These are phyloP conservation scores for Claviceps quebecensis DNA, from an alignment of 2,329 filamentous ascomycete species.

Conservation along the genomic window DNA sequence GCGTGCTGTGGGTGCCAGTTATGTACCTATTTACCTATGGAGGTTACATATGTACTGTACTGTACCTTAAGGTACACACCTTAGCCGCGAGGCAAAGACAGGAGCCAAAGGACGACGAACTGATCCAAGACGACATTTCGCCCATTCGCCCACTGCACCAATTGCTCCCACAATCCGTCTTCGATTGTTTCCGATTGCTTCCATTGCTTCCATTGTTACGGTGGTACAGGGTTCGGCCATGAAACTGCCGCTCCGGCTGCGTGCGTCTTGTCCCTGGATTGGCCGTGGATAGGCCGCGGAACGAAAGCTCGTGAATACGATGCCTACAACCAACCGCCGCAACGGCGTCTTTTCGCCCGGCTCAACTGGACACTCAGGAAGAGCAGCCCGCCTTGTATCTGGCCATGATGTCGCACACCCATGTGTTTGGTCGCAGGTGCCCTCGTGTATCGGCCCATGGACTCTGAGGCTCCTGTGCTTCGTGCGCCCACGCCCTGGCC, in stretches of 20 bases:
- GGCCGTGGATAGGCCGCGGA: neutral
- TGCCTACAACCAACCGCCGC: neutral
- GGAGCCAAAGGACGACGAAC: no score
- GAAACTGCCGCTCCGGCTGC: slow-evolving; percentile 2
- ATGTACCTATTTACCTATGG: neutral
- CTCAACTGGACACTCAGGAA: neutral
- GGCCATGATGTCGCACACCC: neutral
- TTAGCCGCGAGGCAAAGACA: neutral
- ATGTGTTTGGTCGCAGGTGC: neutral
- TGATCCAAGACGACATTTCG: no score
- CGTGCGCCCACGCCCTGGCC: neutral
- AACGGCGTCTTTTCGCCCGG: neutral
- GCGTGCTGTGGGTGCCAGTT: neutral
- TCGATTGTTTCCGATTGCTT: no score
- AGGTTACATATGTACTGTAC: no score
- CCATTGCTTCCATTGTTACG: neutral
- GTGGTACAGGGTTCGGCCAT: slow-evolving; percentile 1
- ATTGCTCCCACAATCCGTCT: no score
- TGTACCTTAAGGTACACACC: no score
- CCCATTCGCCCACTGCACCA: no score
- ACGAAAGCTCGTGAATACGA: neutral
- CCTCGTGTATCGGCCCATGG: neutral
- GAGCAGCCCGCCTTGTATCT: neutral
- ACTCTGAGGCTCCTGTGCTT: neutral
- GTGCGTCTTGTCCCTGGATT: slow-evolving; percentile 1